Evolutionary conservation across 2,329 filamentous ascomycete genomes (phyloP), one percentile per base, ranked within the genome.

Genomic region (Penicillium janthinellum): DNA sequence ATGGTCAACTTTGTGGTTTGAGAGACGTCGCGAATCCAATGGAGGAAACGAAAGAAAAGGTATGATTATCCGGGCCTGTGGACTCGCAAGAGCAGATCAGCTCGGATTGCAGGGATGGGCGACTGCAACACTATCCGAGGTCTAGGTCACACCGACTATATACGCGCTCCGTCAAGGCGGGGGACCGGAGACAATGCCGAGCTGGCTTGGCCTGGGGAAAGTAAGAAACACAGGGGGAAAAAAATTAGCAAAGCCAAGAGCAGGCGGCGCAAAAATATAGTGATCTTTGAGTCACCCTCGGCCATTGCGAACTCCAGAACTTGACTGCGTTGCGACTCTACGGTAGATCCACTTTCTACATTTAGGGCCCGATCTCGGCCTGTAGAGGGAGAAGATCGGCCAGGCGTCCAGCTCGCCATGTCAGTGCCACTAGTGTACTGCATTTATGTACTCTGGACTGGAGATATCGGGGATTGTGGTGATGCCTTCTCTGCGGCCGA

Each of bases 301-400:
- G 51, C 53, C 45, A 39, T 52, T 52, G 35, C 11, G 52, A 25
- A 14, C 39, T 28, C 44, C 56, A 45, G 12, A 37, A 25, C 41
- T 39, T 52, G 45, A 53, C 49, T 38, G 39, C 41, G 47, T 41
- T 56, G 54, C 51, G 25, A 57, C 57, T 57, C 54, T 59, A 48
- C 49, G 17, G n/a, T 22, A 50, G 58, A 57, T 62, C 63, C 61
- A 60, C 57, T 17, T 37, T 34, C 35, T 45, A 34, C 37, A 34
- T 39, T 55, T 54, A n/a, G 49, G 51, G 56, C 56, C 63, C 61
- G 63, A 65, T 65, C 63, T 65, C 63, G 63, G 63, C 61, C 57
- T 31, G 42, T 39, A 17, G 20, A n/a, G 34, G 34, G 44, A 58
- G 50, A 37, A 50, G 47, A 45, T 57, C 55, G n/a, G n/a, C 47